phyloP scores from a whole-genome alignment of 306 rosid species.

The Cicer arietinum region DNA sequence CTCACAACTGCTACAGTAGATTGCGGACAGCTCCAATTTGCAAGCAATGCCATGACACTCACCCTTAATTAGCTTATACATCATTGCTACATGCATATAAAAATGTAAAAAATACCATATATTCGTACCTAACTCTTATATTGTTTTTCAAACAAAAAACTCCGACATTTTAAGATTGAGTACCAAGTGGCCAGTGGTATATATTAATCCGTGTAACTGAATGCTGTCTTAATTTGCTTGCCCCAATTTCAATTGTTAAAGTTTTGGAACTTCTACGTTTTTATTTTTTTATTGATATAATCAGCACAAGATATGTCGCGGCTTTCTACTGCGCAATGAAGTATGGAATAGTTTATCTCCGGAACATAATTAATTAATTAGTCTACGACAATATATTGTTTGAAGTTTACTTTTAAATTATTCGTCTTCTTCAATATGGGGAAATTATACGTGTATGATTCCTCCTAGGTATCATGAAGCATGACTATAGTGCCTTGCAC shows the following conservation, averaged over 20 bases:
- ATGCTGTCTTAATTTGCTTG: constrained; percentile 6
- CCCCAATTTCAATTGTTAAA: not conserved
- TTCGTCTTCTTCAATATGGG: constrained; percentile 43
- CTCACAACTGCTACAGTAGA: constrained; percentile 48
- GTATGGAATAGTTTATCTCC: constrained; percentile 5
- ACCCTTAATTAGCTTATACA: constrained; percentile 49
- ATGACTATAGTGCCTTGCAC: constrained; percentile 41
- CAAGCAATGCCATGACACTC: constrained; percentile 50
- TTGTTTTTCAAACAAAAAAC: too few species aligned
- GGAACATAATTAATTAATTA: not conserved
- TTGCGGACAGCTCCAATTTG: constrained; percentile 50
- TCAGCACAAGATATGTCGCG: constrained; percentile 5
- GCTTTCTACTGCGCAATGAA: constrained; percentile 6
- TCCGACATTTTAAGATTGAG: not conserved
- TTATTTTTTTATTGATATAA: constrained; percentile 1
- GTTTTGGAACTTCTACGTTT: constrained; percentile 5
- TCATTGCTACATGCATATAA: constrained; percentile 33
- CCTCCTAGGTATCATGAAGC: constrained; percentile 20
- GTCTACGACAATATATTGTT: constrained; percentile 7
- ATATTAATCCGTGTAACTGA: constrained; percentile 3
- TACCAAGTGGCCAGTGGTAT: not conserved
- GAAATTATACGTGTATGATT: constrained; percentile 34
- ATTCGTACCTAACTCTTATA: constrained; percentile 45
- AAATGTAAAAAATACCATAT: constrained; percentile 30
- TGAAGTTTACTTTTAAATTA: constrained; percentile 1